Percentiles rank a stretch among this genome's conserved stretches.
These are phyloP conservation scores for Eimeria praecox DNA, from an alignment of 169 alveolate species.

Conservation along the genomic window DNA sequence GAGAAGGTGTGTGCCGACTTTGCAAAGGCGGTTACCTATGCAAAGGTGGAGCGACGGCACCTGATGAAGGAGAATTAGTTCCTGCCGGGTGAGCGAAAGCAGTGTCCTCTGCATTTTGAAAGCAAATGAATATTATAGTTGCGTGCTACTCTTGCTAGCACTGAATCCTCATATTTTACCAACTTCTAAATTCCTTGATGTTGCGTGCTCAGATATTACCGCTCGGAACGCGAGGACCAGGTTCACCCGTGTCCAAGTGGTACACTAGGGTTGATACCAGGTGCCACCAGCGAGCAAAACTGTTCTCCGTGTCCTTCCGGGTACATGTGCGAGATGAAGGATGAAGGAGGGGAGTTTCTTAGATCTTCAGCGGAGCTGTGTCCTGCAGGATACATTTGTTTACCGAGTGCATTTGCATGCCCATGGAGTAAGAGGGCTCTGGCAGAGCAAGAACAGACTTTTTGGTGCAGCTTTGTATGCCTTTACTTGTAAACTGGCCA, in stretches of 20 bases:
- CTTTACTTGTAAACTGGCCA: not conserved
- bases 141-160: not conserved
- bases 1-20: slow-evolving; percentile 66
- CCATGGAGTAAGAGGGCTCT: slow-evolving; percentile 17
- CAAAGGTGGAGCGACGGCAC: slow-evolving; percentile 65
- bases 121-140: too few species aligned
- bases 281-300: slow-evolving; percentile 64
- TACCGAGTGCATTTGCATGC: slow-evolving; percentile 46
- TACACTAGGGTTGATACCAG: slow-evolving; percentile 57
- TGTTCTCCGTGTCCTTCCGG: slow-evolving; percentile 74
- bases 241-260: slow-evolving; percentile 59
- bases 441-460: not conserved
- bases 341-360: slow-evolving; percentile 48
- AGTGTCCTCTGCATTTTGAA: not conserved
- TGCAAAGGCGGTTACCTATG: slow-evolving; percentile 66
- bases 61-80: slow-evolving; percentile 66
- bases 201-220: slow-evolving; percentile 49
- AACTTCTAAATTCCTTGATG: not conserved
- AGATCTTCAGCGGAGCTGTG: slow-evolving; percentile 19
- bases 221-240: slow-evolving; percentile 34
- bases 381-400: slow-evolving; percentile 52
- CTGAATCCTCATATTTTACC: not conserved
- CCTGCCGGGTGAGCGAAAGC: slow-evolving; percentile 27
- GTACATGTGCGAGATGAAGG: slow-evolving; percentile 58
- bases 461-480: not conserved